Base-by-base conservation (phyloP, 2,329 filamentous ascomycete species). In the Diaporthe sp. region DNA sequence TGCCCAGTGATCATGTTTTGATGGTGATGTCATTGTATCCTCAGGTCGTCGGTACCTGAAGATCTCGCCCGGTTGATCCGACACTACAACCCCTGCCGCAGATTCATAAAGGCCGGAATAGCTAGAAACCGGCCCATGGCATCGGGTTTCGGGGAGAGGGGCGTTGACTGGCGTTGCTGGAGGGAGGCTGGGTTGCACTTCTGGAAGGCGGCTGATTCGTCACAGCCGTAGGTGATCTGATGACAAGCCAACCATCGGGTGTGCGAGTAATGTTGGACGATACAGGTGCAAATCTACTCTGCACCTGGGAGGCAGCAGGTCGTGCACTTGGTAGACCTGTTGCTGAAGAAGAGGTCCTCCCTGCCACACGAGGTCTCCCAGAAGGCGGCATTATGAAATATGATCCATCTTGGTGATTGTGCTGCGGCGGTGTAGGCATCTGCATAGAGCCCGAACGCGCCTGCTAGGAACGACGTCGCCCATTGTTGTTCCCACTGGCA, bases 391-490 rank as follows among this genome's bases (percentile, higher is more conserved):
- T 17, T 13, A 9, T 8, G 10, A 47, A n/a, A 33, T 47, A 22
- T n/a, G 60, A 13, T 66, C 60, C 33, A 40, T 30, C 22, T 47
- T 15, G 47, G 47, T 40, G 22, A 25, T 38, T 28, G 64, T 2
- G n/a, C n/a, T 38, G 64, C 9, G 64, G 47, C 15, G 15, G 15
- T 40, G 22, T 28, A 33, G 64, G 47, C n/a, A 22, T 22, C 1
- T 22, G 17, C n/a, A 30, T 40, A 17, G 64, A 68, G 40, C 50
- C 69, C 35, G 38, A 15, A 33, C 33, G 57, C 42, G 45, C 57
- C 45, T 61, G 42, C 74, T 76, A 76, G n/a, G 74, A 74, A 47
- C 75, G 72, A 52, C 72, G 70, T n/a, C 72, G 72, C 55, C 60
- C 40, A n/a, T 30, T 60, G 33, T 71, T 70, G 47, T 72, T 66